phyloP scores from a whole-genome alignment of 306 rosid genomes.

The Vigna trinervia region DNA sequence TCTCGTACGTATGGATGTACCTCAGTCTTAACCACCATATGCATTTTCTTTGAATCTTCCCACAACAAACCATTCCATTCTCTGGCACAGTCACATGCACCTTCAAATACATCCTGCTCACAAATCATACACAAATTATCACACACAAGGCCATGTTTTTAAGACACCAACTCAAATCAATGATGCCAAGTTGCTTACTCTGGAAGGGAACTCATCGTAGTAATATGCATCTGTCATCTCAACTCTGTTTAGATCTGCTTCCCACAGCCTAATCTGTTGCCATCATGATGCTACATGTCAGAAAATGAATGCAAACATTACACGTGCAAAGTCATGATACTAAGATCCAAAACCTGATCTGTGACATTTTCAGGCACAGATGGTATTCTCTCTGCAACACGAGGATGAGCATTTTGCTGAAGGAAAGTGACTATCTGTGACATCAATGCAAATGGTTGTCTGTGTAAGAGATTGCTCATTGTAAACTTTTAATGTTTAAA shows the following conservation, averaged over 20 bases:
- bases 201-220: constrained; percentile 89
- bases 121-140: constrained; percentile 31
- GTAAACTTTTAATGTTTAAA: constrained; percentile 32
- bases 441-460: constrained; percentile 1
- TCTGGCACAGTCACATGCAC: constrained; percentile 85
- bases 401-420: constrained; percentile 94
- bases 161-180: constrained; percentile 7
- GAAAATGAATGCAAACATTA: constrained; percentile 32
- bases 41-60: constrained; percentile 92
- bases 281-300: constrained; percentile 39
- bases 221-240: constrained; percentile 72
- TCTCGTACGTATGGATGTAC: constrained; percentile 73
- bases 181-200: constrained; percentile 57
- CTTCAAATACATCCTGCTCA: constrained; percentile 86
- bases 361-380: constrained; percentile 95
- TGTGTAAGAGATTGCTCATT: constrained; percentile 24
- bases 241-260: constrained; percentile 88
- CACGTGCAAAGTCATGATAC: background rate
- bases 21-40: constrained; percentile 78
- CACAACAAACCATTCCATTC: constrained; percentile 86
- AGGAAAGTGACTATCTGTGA: constrained; percentile 85
- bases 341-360: constrained; percentile 70
- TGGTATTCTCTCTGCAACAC: constrained; percentile 90
- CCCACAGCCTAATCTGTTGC: constrained; percentile 92
- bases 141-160: background rate